Evolutionary conservation across 176 grass and related monocot genomes (phyloP).

Genomic region (Musa acuminata): DNA sequence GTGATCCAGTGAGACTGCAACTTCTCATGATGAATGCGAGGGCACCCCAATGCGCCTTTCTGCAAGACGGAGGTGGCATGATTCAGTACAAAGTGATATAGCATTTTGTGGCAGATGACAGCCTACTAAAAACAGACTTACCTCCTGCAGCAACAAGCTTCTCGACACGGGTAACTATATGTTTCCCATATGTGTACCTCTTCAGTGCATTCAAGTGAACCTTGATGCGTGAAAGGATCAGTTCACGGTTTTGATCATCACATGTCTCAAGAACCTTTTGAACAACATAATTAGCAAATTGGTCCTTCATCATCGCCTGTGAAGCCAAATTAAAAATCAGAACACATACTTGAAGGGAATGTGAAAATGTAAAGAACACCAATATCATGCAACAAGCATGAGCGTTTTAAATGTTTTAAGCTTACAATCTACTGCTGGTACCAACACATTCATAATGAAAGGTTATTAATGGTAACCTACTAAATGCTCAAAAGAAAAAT

Average conservation of each 20-base stretch:
- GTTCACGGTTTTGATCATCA: constrained; percentile 73
- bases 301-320: constrained; percentile 99
- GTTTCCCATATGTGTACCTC: constrained; percentile 91
- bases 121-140: constrained; percentile 6
- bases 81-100: neutral
- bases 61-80: constrained; percentile 5
- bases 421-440: too few species aligned
- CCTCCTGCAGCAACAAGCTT: constrained; percentile 88
- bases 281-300: constrained; percentile 96
- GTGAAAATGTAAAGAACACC: neutral
- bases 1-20: constrained; percentile 24
- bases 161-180: constrained; percentile 90
- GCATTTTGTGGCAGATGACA: neutral
- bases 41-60: constrained; percentile 42
- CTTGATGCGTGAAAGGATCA: constrained; percentile 86
- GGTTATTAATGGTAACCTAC: too few species aligned
- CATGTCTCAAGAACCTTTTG: constrained; percentile 96
- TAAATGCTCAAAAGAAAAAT: too few species aligned
- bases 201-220: constrained; percentile 93
- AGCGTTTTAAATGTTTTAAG: too few species aligned
- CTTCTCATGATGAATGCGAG: constrained; percentile 38
- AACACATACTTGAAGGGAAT: neutral
- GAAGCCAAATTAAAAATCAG: neutral
- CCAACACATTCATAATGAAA: too few species aligned
- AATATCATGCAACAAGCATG: neutral